phyloP scores from a whole-genome alignment of 352 stramenopile genomes.

The Aphanomyces stellatus region DNA sequence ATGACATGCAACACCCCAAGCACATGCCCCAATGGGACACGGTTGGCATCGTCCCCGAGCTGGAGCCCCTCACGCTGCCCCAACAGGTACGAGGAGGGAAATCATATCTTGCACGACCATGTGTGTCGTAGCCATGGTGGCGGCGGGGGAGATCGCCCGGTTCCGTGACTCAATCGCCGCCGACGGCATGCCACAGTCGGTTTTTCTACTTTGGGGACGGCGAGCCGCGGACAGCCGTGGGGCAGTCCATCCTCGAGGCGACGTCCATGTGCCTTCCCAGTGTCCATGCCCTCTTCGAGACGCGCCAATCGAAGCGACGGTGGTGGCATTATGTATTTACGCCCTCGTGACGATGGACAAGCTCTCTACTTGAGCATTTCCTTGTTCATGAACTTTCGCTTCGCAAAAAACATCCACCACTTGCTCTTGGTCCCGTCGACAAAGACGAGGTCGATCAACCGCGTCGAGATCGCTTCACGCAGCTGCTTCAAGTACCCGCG shows the following conservation, averaged over 20 bases:
- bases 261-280: background rate
- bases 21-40: background rate
- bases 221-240: background rate
- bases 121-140: no score
- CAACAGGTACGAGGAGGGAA: background rate
- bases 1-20: background rate
- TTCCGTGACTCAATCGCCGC: no score
- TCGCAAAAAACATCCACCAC: slow-evolving; percentile 92
- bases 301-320: no score
- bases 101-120: no score
- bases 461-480: slow-evolving; percentile 68
- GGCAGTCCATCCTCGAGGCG: background rate
- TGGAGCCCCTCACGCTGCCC: background rate
- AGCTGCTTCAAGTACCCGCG: slow-evolving; percentile 88
- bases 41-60: background rate
- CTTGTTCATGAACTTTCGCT: slow-evolving; percentile 94
- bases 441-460: slow-evolving; percentile 79
- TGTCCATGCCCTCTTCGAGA: background rate
- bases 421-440: slow-evolving; percentile 84
- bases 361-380: slow-evolving; percentile 45
- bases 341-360: no score
- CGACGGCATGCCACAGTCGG: background rate
- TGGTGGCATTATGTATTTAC: no score
- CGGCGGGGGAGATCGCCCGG: no score
- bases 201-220: background rate